A percentile compares a stretch with the other conserved stretches of the same genome.
Conservation (phyloP, 225 moss, liverwort and hornwort species). For the Climacium dendroides region DNA sequence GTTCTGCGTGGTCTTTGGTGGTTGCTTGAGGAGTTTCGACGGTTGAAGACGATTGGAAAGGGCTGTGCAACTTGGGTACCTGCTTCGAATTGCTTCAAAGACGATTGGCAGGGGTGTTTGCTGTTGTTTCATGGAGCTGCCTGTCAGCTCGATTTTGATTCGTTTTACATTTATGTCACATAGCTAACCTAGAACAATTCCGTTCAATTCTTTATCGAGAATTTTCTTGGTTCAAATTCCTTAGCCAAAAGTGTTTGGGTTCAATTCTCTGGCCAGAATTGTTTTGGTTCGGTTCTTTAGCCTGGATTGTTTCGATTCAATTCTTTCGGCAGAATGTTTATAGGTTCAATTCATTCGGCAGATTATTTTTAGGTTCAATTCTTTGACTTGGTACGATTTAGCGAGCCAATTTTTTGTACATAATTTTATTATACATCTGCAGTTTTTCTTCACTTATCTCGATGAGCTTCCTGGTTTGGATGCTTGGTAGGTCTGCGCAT, state of each 20-base stretch:
- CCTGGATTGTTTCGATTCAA: background rate
- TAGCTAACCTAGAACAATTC: background rate
- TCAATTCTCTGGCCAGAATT: background rate
- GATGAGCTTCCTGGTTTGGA: background rate
- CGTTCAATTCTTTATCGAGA: background rate
- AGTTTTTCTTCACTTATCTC: background rate
- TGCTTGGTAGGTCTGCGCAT: background rate
- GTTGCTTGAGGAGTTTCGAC: background rate
- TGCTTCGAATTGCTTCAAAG: background rate
- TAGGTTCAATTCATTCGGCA: background rate
- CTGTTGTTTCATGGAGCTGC: background rate
- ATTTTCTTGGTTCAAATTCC: background rate
- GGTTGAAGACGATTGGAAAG: background rate
- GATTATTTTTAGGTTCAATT: background rate
- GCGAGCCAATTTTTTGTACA: background rate
- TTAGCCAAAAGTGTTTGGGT: background rate
- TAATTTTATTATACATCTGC: background rate
- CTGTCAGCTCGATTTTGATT: background rate
- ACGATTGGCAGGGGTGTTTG: background rate
- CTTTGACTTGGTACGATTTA: background rate
- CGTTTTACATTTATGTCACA: background rate
- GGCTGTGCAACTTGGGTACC: background rate
- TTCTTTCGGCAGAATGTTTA: background rate
- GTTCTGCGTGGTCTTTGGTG: background rate
- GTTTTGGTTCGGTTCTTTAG: background rate